A percentile compares a stretch with the other conserved stretches of the same genome.
phyloP scores from a whole-genome alignment of 169 alveolate genomes.

The Babesia caballi region DNA sequence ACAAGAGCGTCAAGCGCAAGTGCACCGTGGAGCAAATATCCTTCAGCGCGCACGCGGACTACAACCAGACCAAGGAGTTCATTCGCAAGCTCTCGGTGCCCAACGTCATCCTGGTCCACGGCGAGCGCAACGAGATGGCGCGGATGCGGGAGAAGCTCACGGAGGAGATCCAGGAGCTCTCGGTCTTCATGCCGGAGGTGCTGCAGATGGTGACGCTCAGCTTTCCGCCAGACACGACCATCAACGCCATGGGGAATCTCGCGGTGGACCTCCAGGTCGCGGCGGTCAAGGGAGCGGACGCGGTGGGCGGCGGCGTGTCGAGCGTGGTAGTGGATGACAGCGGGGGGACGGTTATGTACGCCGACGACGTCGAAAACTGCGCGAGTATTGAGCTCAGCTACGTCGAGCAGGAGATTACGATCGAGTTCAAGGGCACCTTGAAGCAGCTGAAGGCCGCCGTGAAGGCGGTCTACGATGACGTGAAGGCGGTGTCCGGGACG shows the following conservation, averaged over 20 bases:
- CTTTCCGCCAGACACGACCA: conserved; percentile 28
- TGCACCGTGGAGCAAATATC: conserved; percentile 89
- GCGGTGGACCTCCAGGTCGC: conserved; percentile 24
- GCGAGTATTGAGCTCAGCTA: conserved; percentile 57
- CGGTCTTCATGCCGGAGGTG: conserved; percentile 78
- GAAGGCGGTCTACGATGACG: conserved; percentile 63
- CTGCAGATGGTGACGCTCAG: conserved; percentile 68
- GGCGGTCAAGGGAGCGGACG: neutral
- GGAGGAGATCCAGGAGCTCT: conserved; percentile 66
- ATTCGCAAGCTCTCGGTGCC: conserved; percentile 88
- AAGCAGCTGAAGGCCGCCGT: conserved; percentile 53
- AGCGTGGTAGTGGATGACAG: conserved; percentile 52
- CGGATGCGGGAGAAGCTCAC: conserved; percentile 76
- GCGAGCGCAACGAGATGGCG: conserved; percentile 88
- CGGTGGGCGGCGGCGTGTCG: conserved; percentile 34
- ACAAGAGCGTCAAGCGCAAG: conserved; percentile 83
- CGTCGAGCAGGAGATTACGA: conserved; percentile 66
- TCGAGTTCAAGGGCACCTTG: conserved; percentile 55
- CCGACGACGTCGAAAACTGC: conserved; percentile 64
- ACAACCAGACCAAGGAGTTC: conserved; percentile 91
- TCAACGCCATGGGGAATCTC: conserved; percentile 55
- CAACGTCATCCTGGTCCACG: conserved; percentile 95
- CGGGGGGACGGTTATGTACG: conserved; percentile 53
- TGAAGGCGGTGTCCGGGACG: conserved; percentile 13
- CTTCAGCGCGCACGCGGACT: conserved; percentile 95